These are phyloP conservation scores for Mycena latifolia DNA, from an alignment of 768 basidiomycete species.

Conservation along the genomic window DNA sequence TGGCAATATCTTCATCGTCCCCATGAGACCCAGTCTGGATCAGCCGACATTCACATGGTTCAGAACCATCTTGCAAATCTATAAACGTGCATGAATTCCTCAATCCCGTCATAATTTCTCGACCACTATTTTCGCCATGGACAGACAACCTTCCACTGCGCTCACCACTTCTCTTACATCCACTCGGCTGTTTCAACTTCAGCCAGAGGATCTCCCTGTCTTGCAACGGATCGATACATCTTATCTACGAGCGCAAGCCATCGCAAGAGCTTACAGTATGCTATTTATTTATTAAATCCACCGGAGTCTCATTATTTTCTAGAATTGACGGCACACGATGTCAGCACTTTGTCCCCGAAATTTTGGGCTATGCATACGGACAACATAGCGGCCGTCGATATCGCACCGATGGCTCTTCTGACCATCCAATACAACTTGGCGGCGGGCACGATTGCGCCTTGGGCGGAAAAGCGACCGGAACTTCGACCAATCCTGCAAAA, in stretches of 20 bases:
- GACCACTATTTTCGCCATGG: too few relatives aligned
- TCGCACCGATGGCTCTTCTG: constrained; percentile 43
- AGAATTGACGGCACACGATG: constrained; percentile 47
- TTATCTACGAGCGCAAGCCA: constrained; percentile 7
- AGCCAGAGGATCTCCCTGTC: constrained; percentile 6
- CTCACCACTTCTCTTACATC: not conserved
- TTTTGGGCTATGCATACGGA: constrained; percentile 51
- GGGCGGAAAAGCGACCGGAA: constrained; percentile 36
- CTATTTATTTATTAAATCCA: not conserved
- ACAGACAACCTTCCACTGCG: not conserved
- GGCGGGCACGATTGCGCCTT: constrained; percentile 45
- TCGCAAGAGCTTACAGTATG: constrained; percentile 10
- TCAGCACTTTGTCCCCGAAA: constrained; percentile 42
- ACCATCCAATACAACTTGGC: constrained; percentile 50
- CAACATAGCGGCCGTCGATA: constrained; percentile 44
- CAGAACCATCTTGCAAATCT: too few relatives aligned
- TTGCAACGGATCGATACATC: not conserved
- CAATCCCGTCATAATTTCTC: too few relatives aligned
- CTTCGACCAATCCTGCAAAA: constrained; percentile 42
- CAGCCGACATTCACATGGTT: too few relatives aligned
- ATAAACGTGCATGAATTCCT: too few relatives aligned
- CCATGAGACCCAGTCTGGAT: too few relatives aligned
- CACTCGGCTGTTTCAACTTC: not conserved
- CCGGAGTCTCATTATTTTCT: not conserved
- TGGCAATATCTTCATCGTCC: too few relatives aligned